Conservation (phyloP, 805 yeast species). For the Candida nemodendra region DNA sequence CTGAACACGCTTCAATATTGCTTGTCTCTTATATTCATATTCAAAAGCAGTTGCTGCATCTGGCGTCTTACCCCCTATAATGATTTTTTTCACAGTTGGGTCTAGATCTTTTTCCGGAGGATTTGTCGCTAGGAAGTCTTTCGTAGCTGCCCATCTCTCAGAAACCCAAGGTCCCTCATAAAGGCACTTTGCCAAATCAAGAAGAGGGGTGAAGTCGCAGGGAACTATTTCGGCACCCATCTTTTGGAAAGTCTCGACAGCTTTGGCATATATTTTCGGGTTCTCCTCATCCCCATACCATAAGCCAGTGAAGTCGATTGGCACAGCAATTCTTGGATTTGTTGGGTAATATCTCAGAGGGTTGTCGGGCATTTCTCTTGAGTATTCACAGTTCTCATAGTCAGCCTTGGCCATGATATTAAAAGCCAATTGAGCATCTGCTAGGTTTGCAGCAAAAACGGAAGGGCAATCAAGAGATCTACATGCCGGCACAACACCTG, state of each 20-base stretch:
- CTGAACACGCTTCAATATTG: constrained; percentile 64
- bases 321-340: constrained; percentile 72
- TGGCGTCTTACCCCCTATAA: constrained; percentile 72
- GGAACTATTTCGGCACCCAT: constrained; percentile 59
- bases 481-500: constrained; percentile 98
- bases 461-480: constrained; percentile 92
- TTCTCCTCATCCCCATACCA: constrained; percentile 86
- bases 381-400: constrained; percentile 66
- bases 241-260: constrained; percentile 52
- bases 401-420: constrained; percentile 72
- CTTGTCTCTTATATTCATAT: constrained; percentile 84
- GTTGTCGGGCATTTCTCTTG: constrained; percentile 68
- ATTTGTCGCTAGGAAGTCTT: constrained; percentile 65
- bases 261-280: constrained; percentile 61
- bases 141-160: constrained; percentile 84
- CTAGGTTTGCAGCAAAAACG: constrained; percentile 70
- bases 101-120: constrained; percentile 74
- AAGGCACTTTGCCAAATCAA: constrained; percentile 79
- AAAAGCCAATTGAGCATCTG: constrained; percentile 81
- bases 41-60: constrained; percentile 83
- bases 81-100: constrained; percentile 77
- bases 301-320: constrained; percentile 51
- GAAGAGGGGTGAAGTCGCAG: constrained; percentile 70
- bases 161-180: constrained; percentile 99
- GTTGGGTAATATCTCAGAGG: constrained; percentile 60